Evolutionary conservation across 306 rosid species (phyloP).

Genomic region (Vachellia pachyceras): DNA sequence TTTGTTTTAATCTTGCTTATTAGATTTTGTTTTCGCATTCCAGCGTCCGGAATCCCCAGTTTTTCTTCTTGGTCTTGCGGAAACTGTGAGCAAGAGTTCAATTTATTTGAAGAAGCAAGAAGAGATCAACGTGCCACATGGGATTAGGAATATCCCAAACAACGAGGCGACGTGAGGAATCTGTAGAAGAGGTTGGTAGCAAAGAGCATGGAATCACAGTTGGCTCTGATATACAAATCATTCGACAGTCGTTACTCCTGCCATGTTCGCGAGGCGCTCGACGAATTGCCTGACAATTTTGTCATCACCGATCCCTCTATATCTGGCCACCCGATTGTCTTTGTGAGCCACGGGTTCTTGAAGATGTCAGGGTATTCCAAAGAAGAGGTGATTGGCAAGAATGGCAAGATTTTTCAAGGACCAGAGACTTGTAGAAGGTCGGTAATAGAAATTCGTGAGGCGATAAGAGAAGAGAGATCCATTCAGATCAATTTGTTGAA

Average conservation of each 20-base stretch:
- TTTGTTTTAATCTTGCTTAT: neutral
- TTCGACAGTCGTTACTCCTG: slow-evolving; percentile 58
- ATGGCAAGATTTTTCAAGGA: slow-evolving; percentile 81
- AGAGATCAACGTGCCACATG: slow-evolving; percentile 58
- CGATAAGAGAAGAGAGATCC: slow-evolving; percentile 68
- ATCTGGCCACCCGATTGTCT: slow-evolving; percentile 87
- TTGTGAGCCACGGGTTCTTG: slow-evolving; percentile 78
- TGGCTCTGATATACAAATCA: slow-evolving; percentile 53
- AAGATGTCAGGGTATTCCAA: slow-evolving; percentile 73
- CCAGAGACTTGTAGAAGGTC: slow-evolving; percentile 67
- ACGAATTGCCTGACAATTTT: slow-evolving; percentile 67
- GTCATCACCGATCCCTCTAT: slow-evolving; percentile 84
- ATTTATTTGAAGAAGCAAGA: slow-evolving; percentile 18
- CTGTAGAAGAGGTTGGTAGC: slow-evolving; percentile 24
- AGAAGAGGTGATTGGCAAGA: slow-evolving; percentile 72
- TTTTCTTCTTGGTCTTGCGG: neutral
- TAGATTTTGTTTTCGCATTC: neutral
- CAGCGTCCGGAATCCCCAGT: slow-evolving; percentile 1
- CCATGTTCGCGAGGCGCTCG: slow-evolving; percentile 65
- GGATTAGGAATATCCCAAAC: slow-evolving; percentile 56
- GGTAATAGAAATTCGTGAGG: slow-evolving; percentile 81
- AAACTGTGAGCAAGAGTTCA: slow-evolving; percentile 9
- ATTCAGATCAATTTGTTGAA: slow-evolving; percentile 66
- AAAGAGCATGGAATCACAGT: slow-evolving; percentile 57
- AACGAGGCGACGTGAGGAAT: slow-evolving; percentile 44